A percentile compares a stretch with the other conserved stretches of the same genome.
Evolutionary conservation across 192 early-diverging fungal species (phyloP).

Genomic region (Linnemannia exigua): DNA sequence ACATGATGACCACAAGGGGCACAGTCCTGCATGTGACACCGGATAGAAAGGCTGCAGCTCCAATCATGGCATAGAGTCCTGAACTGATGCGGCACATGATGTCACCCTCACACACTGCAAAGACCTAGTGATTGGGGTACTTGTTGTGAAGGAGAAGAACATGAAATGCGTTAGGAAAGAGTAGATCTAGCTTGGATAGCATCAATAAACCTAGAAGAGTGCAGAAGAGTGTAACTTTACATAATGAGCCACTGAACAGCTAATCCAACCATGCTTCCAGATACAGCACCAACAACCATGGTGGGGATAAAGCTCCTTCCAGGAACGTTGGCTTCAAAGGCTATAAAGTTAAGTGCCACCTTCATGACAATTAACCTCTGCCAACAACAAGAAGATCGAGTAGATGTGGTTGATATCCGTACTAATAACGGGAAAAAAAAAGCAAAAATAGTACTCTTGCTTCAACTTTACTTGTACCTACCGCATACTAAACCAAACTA

Average conservation of each 20-base stretch:
- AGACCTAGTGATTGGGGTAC: constrained; percentile 73
- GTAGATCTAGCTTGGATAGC: neutral
- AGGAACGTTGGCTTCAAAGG: constrained; percentile 83
- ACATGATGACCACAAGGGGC: constrained; percentile 96
- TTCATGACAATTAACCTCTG: constrained; percentile 56
- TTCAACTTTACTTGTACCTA: too few species aligned
- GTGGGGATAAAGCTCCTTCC: constrained; percentile 89
- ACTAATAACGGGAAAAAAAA: constrained; percentile 9
- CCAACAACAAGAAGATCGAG: constrained; percentile 46
- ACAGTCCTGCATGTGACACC: constrained; percentile 93
- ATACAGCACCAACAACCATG: constrained; percentile 90
- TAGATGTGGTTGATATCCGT: constrained; percentile 41
- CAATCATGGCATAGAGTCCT: constrained; percentile 87
- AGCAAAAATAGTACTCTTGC: too few species aligned
- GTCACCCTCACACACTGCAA: constrained; percentile 59
- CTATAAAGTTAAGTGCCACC: constrained; percentile 73
- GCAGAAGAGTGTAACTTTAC: too few species aligned
- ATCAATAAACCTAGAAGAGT: too few species aligned
- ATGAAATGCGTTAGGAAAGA: neutral
- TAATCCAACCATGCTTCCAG: constrained; percentile 94
- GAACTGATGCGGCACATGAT: constrained; percentile 77
- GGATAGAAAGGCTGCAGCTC: constrained; percentile 85
- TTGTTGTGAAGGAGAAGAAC: neutral
- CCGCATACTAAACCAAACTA: too few species aligned
- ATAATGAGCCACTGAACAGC: constrained; percentile 74